phyloP scores from a whole-genome alignment of 192 early-diverging fungal genomes.

The Coemansia aciculifera region DNA sequence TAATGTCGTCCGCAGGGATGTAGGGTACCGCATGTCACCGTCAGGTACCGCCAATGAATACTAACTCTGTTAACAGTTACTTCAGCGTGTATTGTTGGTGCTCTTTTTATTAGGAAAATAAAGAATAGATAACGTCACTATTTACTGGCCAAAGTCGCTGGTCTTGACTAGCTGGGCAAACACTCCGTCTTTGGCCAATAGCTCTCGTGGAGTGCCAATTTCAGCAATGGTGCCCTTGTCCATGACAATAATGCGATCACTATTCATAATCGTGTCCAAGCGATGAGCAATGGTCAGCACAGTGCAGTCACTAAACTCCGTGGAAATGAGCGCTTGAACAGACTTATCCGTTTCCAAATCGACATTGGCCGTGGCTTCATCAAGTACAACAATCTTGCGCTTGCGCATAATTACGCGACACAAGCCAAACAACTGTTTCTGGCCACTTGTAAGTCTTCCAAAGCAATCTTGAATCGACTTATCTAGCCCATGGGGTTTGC shows the following conservation, averaged over 20 bases:
- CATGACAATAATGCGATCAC: conserved; percentile 69
- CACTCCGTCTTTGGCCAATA: conserved; percentile 11
- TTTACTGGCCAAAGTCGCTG: conserved; percentile 6
- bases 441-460: conserved; percentile 34
- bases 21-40: not conserved
- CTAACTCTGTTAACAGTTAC: too few relatives aligned
- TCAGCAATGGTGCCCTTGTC: conserved; percentile 30
- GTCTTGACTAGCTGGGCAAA: conserved; percentile 9
- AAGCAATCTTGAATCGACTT: not conserved
- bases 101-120: too few relatives aligned
- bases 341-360: conserved; percentile 30
- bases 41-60: too few relatives aligned
- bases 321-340: conserved; percentile 30
- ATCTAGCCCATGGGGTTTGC: not conserved
- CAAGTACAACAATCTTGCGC: conserved; percentile 60
- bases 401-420: conserved; percentile 57
- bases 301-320: conserved; percentile 47
- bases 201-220: conserved; percentile 10
- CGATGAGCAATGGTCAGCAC: conserved; percentile 72
- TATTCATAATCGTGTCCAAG: conserved; percentile 64
- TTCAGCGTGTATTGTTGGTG: too few relatives aligned
- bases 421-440: conserved; percentile 62
- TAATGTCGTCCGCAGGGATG: not conserved
- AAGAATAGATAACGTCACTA: not conserved
- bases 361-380: conserved; percentile 66